Percentiles rank a stretch among this genome's conserved stretches.
These are phyloP conservation scores for Neospermospora avenae DNA, from an alignment of 2,329 filamentous ascomycete genomes.

Conservation along the genomic window DNA sequence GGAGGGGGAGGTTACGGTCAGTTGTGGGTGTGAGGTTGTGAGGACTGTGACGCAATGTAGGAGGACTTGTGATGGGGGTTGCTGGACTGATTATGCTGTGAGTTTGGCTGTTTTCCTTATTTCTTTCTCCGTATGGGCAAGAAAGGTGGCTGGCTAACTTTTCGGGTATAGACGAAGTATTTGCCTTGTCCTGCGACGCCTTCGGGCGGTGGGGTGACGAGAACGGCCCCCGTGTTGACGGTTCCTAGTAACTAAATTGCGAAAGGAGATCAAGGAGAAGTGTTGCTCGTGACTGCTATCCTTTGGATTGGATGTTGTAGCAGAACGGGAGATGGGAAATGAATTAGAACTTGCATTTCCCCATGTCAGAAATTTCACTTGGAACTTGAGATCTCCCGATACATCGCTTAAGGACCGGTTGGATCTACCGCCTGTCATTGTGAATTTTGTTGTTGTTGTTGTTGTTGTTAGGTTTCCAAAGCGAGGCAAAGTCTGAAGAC, in stretches of 20 bases:
- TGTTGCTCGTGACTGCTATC: background rate
- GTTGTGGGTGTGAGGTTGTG: conserved; percentile 19
- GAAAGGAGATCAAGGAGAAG: too few relatives aligned
- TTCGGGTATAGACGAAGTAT: conserved; percentile 7
- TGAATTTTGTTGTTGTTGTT: too few relatives aligned
- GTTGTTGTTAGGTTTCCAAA: too few relatives aligned
- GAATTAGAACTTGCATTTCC: background rate
- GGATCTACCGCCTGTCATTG: too few relatives aligned
- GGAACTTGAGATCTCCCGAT: too few relatives aligned
- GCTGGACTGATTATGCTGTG: conserved; percentile 14
- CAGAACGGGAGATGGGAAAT: background rate
- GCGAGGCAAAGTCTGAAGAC: too few relatives aligned
- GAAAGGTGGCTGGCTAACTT: background rate
- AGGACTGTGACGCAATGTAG: conserved; percentile 17
- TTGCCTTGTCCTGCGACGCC: conserved; percentile 20
- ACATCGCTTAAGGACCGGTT: too few relatives aligned
- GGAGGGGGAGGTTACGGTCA: conserved; percentile 7
- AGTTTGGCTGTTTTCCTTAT: background rate
- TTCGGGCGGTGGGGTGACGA: background rate
- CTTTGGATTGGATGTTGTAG: background rate
- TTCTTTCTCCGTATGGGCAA: background rate
- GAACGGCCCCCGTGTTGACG: background rate
- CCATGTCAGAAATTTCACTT: too few relatives aligned
- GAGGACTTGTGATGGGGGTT: conserved; percentile 18
- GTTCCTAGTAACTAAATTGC: too few relatives aligned